Evolutionary conservation across 2,329 filamentous ascomycete genomes (phyloP), one percentile per base, ranked within the genome.

Genomic region (Diplodia corticola): DNA sequence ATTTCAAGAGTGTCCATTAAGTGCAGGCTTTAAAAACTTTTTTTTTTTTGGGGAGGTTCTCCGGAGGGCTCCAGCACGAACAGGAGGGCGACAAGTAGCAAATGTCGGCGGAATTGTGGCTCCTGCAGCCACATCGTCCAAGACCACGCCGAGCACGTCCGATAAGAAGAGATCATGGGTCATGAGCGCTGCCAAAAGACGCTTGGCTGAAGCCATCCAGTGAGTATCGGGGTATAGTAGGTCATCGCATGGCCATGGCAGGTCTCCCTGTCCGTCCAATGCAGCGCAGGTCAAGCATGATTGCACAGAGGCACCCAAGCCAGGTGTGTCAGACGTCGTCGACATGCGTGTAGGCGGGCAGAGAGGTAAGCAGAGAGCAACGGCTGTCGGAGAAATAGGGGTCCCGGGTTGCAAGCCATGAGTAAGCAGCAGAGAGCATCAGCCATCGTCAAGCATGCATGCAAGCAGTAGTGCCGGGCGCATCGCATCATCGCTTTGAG

Each of bases 401-500:
- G 37, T 33, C 59, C 55, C 48, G 33, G 46, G 33, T 22, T 63
- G 64, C 64, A 66, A 66, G 55, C 64, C 57, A 63, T 49, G 57
- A 60, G 64, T 65, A 59, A 61, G 64, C 55, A 66, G 64, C 54
- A 66, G 57, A 51, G 44, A 70, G 67, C 68, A 74, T 73, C 68
- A 72, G 68, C 74, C 76, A 66, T 66, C 55, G 64, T 66, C 64
- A 66, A 66, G 64, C 64, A 76, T 75, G 75, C 75, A 76, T 73
- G 73, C 73, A 76, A 72, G 73, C 73, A 75, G 73, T 72, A 75
- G 73, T 60, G 40, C 49, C 68, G 70, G 68, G 70, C 28, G 64
- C 55, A 66, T 59, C 51, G 64, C 55, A 64, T 63, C 33, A 61
- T 66, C 64, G 64, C 53, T 73, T 70, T 76, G 73, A 76, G 73